phyloP scores from a whole-genome alignment of 1,284 basidiomycete genomes.

The Ceratorhiza oryzae-sativae region DNA sequence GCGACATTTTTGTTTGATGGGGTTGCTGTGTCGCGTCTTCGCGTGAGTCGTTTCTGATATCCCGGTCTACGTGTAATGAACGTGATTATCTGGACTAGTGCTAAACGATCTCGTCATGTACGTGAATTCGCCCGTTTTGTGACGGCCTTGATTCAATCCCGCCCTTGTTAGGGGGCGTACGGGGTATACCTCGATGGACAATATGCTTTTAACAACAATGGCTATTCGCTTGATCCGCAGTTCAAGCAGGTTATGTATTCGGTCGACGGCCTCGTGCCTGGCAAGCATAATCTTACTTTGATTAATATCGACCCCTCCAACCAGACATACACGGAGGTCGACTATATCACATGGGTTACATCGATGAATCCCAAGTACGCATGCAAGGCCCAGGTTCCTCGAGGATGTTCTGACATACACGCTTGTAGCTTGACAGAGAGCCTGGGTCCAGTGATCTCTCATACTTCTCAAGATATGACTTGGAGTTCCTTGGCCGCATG shows the following conservation, averaged over 20 bases:
- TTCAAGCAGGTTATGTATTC: constrained; percentile 8
- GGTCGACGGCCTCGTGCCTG: constrained; percentile 1
- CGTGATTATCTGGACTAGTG: neutral
- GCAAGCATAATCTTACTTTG: constrained; percentile 14
- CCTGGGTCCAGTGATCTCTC: neutral
- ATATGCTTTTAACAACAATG: neutral
- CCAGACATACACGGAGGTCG: constrained; percentile 20
- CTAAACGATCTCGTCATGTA: constrained; percentile 29
- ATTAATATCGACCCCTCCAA: constrained; percentile 15
- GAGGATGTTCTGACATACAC: neutral
- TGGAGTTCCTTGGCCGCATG: constrained; percentile 23
- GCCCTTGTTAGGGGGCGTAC: constrained; percentile 2
- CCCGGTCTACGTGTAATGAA: neutral
- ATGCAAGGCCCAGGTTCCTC: neutral
- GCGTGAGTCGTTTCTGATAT: constrained; percentile 18
- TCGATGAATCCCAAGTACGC: constrained; percentile 15
- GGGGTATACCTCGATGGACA: constrained; percentile 16
- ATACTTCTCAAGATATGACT: constrained; percentile 1
- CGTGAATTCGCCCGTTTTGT: neutral
- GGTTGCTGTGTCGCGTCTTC: constrained; percentile 13
- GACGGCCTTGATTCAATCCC: neutral
- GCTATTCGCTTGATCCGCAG: constrained; percentile 9
- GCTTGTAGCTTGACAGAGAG: constrained; percentile 10
- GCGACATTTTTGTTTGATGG: constrained; percentile 26
- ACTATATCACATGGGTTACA: constrained; percentile 26